phyloP scores from a whole-genome alignment of 2,329 filamentous ascomycete genomes.

The Fusarium chaquense region DNA sequence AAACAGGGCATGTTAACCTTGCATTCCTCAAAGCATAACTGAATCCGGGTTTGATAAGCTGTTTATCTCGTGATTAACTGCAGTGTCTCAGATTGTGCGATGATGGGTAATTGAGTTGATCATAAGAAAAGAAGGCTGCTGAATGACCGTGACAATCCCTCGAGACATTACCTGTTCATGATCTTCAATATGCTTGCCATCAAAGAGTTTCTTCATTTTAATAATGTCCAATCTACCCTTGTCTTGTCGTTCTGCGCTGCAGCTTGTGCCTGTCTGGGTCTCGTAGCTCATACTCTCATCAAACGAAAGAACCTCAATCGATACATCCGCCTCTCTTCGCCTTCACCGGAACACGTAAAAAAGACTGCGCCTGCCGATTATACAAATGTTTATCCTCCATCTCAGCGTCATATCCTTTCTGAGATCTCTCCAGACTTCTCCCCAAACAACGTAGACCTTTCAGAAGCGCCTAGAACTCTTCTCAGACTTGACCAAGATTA shows the following conservation, averaged over 20 bases:
- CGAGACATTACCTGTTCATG: not conserved
- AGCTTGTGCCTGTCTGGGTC: conserved; percentile 25
- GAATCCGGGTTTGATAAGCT: conserved; percentile 14
- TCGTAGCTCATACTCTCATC: conserved; percentile 34
- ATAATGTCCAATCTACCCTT: conserved; percentile 17
- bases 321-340: conserved; percentile 22
- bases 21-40: conserved; percentile 32
- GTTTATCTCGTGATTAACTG: conserved; percentile 19
- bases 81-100: not conserved
- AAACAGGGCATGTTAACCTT: conserved; percentile 39
- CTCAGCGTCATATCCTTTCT: conserved; percentile 36
- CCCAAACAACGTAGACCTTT: conserved; percentile 20
- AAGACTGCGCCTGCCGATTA: conserved; percentile 41
- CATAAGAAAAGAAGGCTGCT: conserved; percentile 38
- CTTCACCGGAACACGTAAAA: conserved; percentile 33
- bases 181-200: conserved; percentile 31
- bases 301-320: conserved; percentile 37
- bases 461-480: conserved; percentile 38
- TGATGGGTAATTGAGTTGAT: not conserved
- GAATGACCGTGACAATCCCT: not conserved
- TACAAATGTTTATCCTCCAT: conserved; percentile 46
- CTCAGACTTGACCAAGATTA: conserved; percentile 54
- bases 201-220: conserved; percentile 16
- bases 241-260: conserved; percentile 13
- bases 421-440: conserved; percentile 17